A percentile compares a stretch with the other conserved stretches of the same genome.
phyloP scores from a whole-genome alignment of 257 asterid genomes.

The Salvia hispanica region DNA sequence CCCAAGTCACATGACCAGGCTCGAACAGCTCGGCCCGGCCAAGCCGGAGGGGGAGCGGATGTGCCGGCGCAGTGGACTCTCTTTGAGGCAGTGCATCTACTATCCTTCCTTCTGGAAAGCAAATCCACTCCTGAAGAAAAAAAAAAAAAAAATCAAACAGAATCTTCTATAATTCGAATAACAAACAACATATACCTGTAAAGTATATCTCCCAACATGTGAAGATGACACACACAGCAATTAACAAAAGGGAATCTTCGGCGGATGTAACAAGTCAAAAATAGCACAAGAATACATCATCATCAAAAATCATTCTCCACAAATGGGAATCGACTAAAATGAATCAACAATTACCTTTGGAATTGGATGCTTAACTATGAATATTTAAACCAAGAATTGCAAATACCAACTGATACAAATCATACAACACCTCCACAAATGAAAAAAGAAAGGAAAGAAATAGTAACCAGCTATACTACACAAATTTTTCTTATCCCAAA shows the following conservation, averaged over 20 bases:
- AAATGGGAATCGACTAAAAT: conserved; percentile 12
- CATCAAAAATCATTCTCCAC: conserved; percentile 26
- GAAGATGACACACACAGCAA: background rate
- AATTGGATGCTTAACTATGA: conserved; percentile 13
- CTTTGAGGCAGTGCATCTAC: conserved; percentile 46
- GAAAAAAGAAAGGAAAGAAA: background rate
- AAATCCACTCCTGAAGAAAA: conserved; percentile 59
- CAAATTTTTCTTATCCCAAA: conserved; percentile 29
- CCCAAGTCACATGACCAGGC: conserved; percentile 70
- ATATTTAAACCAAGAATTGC: conserved; percentile 1
- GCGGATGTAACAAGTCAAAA: conserved; percentile 25
- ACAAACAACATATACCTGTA: conserved; percentile 2
- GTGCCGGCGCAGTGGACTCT: conserved; percentile 70
- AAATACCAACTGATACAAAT: conserved; percentile 4
- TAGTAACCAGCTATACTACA: background rate
- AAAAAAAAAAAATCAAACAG: conserved; percentile 30
- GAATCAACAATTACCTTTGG: background rate
- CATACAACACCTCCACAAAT: conserved; percentile 9
- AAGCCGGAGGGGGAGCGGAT: conserved; percentile 92
- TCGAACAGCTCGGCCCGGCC: conserved; percentile 95
- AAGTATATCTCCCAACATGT: background rate
- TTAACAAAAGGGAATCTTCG: conserved; percentile 11
- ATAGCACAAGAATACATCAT: conserved; percentile 27
- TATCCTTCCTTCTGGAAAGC: conserved; percentile 63
- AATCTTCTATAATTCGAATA: conserved; percentile 23